These are phyloP conservation scores for Capronia coronata DNA, from an alignment of 2,329 filamentous ascomycete genomes.

Conservation along the genomic window DNA sequence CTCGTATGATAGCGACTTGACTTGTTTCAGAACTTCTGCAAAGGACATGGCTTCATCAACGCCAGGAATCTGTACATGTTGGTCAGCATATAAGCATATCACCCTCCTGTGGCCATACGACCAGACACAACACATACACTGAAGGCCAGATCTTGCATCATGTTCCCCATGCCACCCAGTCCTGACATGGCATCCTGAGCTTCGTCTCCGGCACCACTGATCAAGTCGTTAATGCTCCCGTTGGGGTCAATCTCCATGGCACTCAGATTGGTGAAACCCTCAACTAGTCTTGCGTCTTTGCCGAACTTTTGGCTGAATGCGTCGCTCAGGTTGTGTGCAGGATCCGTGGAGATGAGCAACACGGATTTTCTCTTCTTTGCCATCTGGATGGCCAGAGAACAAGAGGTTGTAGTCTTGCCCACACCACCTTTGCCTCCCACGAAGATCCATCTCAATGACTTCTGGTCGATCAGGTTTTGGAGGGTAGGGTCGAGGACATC, in stretches of 20 bases:
- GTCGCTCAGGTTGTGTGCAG: slow-evolving; percentile 94
- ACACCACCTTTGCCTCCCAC: slow-evolving; percentile 98
- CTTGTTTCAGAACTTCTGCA: slow-evolving; percentile 96
- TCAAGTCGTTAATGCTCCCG: slow-evolving; percentile 89
- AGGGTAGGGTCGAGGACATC: slow-evolving; percentile 85
- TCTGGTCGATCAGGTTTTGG: slow-evolving; percentile 90
- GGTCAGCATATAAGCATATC: neutral
- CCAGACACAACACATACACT: slow-evolving; percentile 59
- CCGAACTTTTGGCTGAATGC: slow-evolving; percentile 99
- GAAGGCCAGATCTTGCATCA: slow-evolving; percentile 98
- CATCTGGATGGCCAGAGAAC: slow-evolving; percentile 95
- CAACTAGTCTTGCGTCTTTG: slow-evolving; percentile 88
- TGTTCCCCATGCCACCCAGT: slow-evolving; percentile 68
- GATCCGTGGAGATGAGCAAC: slow-evolving; percentile 95
- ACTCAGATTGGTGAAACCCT: slow-evolving; percentile 87
- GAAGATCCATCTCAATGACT: slow-evolving; percentile 95
- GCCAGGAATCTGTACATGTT: slow-evolving; percentile 94
- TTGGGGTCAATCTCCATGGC: slow-evolving; percentile 99
- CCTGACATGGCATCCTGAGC: slow-evolving; percentile 64
- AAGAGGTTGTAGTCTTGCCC: slow-evolving; percentile 98
- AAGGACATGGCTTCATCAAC: slow-evolving; percentile 99
- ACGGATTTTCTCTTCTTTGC: slow-evolving; percentile 92
- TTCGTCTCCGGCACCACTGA: slow-evolving; percentile 70
- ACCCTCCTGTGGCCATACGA: no score
- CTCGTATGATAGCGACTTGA: slow-evolving; percentile 97